Percentiles rank a stretch among this genome's conserved stretches.
Conservation (phyloP, 2,329 filamentous ascomycete genomes). For the Stachybotrys echinatus region DNA sequence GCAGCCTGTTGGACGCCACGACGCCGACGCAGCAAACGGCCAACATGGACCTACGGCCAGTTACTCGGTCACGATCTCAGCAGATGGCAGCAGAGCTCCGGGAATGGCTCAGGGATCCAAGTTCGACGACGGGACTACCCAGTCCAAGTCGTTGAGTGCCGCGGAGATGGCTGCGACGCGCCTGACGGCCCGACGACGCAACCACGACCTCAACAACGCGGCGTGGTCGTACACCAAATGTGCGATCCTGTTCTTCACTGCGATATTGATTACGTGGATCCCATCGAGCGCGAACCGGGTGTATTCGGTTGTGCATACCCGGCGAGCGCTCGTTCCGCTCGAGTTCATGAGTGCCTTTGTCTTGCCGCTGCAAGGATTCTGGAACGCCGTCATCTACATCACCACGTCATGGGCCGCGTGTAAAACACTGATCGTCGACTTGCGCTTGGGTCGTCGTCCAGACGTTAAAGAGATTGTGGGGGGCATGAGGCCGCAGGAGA, state of each 20-base stretch:
- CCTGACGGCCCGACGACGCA: conserved; percentile 26
- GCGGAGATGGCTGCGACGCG: background rate
- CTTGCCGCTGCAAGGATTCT: conserved; percentile 76
- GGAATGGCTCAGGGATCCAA: too few species aligned
- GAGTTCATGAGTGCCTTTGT: conserved; percentile 69
- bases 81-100: conserved; percentile 14
- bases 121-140: too few species aligned
- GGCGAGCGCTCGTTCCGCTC: conserved; percentile 49
- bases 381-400: conserved; percentile 76
- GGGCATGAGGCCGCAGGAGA: conserved; percentile 13
- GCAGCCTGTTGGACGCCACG: conserved; percentile 14
- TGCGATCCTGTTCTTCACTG: conserved; percentile 65
- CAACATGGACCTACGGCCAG: conserved; percentile 16
- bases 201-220: conserved; percentile 54
- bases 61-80: conserved; percentile 48
- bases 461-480: conserved; percentile 28
- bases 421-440: conserved; percentile 37
- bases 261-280: conserved; percentile 69
- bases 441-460: conserved; percentile 21
- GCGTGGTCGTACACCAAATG: conserved; percentile 68
- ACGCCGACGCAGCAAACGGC: conserved; percentile 7
- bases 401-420: conserved; percentile 64
- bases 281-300: conserved; percentile 74
- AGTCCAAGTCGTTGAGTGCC: conserved; percentile 3
- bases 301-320: conserved; percentile 58